phyloP scores from a whole-genome alignment of 768 basidiomycete genomes.

The Trametes villosa region DNA sequence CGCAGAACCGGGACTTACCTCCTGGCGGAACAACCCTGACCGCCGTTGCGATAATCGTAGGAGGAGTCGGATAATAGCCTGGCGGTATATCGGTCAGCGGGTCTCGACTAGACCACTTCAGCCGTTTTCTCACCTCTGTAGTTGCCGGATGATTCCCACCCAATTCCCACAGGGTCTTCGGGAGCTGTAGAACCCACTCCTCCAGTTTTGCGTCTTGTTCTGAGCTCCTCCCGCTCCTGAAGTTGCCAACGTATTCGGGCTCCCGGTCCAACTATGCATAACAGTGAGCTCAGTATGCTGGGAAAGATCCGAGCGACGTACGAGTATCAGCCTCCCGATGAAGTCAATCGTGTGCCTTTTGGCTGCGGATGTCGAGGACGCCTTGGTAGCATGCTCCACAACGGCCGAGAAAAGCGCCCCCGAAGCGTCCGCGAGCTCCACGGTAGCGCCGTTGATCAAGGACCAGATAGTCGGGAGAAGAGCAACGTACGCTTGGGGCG shows the following conservation, averaged over 20 bases:
- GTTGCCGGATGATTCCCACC: conserved; percentile 56
- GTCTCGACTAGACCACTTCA: background rate
- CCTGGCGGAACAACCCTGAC: conserved; percentile 45
- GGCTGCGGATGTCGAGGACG: conserved; percentile 60
- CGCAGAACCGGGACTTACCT: conserved; percentile 43
- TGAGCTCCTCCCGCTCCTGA: conserved; percentile 41
- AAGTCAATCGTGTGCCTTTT: conserved; percentile 79
- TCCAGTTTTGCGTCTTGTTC: conserved; percentile 42
- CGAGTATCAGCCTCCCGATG: conserved; percentile 69
- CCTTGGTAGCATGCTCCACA: conserved; percentile 66
- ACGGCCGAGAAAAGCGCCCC: conserved; percentile 53
- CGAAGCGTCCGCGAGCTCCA: conserved; percentile 25
- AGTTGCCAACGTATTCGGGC: conserved; percentile 53
- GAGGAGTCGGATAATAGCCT: conserved; percentile 65
- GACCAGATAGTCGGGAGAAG: conserved; percentile 83
- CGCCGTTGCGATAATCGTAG: conserved; percentile 63
- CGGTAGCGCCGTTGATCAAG: conserved; percentile 48
- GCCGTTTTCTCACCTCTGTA: conserved; percentile 55
- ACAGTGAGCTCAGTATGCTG: too few species aligned
- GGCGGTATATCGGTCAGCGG: background rate
- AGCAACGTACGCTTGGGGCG: conserved; percentile 59
- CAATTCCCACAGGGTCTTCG: conserved; percentile 85
- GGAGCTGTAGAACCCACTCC: conserved; percentile 77
- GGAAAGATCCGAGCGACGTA: conserved; percentile 39
- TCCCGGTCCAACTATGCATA: conserved; percentile 60